Base-by-base conservation (phyloP, 192 early-diverging fungal genomes). In the Backusella westeae region DNA sequence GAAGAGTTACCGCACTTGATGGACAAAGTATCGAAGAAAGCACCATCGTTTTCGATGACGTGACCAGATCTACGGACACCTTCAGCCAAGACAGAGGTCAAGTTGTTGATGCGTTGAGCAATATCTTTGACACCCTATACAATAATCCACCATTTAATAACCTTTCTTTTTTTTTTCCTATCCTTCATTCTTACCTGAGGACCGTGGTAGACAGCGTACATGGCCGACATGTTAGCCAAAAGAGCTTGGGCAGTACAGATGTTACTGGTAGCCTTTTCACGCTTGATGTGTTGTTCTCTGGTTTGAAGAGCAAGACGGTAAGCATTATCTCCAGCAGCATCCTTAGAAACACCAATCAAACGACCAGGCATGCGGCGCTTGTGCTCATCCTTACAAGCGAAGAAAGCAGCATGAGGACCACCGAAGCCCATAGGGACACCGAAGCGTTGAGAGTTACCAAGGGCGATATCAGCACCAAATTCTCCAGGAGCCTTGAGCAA, bases 201-300 rank as follows among this genome's bases (percentile, higher is more conserved):
- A 53, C 98, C 98, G 82, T 99, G 98, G 87, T 98, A 99, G 67
- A 99, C 95, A 34, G 94, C 96, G 78, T 99, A 99, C 94, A 99
- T 98, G 63, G 96, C 98, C 38, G 96, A 90, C 97, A 99, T 98
- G 89, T 99, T 99, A 72, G 98, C 98, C 69, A 99, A 88, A 70
- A 99, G 89, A 38, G 97, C 98, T 85, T 99, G 98, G 26, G 98
- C 96, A 0, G 98, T 99, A 89, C 98, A 99, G 76, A 99, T 99
- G 88, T 99, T 99, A 81, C 90, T 92, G 68, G 98, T 98, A 3
- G 98, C 98, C 90, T 98, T 98, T 80, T 99, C 98, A 81, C 98
- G 90, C 41, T 96, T 92, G 86, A 99, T 99, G 85, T 99, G 98
- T 88, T 99, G 98, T 87, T 99, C 97, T 78, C 97, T 92, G 7